Evolutionary conservation across 176 grass and related monocot genomes (phyloP), one percentile per base, ranked within the genome.

Genomic region (Tillandsia leiboldiana): DNA sequence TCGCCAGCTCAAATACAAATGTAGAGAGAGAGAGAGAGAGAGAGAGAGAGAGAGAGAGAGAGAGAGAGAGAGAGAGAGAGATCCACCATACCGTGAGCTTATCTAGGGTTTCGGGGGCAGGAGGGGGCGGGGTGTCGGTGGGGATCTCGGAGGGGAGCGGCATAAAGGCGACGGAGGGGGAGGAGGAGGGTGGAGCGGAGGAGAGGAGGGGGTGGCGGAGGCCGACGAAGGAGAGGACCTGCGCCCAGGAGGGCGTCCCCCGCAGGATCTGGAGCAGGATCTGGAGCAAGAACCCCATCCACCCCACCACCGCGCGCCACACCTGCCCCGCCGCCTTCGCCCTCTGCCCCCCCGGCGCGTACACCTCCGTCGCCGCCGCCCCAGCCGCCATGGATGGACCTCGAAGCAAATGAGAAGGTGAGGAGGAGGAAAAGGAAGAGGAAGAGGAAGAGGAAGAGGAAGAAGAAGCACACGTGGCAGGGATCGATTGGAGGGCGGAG

Each of bases 141-240:
- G 88, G 85, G 72, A 88, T 86, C 73, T 96, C 91, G 61, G 87
- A 82, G 57, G 64, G 79, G 15, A 90, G 88, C 24, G 83, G 85
- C 74, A 81, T 81, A 78, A 96, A 96, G 64, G 88, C 85, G 50
- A 89, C 83, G 67, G 83, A 69, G 69, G 87, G 83, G 58, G 71
- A 73, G 24, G 84, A 72, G 72, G 87, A 29, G 18, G 80, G 76
- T 11, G 78, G 12, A 5, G 69, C 58, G 26, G 80, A 70, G 54
- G 85, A 70, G 54, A 96, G 88, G 51, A 89, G 85, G 0, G 87
- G 82, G 75, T 90, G 79, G 29, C 90, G 95, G 74, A 99, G 81
- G 56, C 95, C 90, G 67, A 94, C 75, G 77, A 87, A 99, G 72
- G 95, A 88, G 7, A 99, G 84, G 71, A 94, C 82, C 82, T 99